Percentiles rank a stretch among this genome's conserved stretches.
Evolutionary conservation across 768 basidiomycete genomes (phyloP).

Genomic region (Amanita rubescens): DNA sequence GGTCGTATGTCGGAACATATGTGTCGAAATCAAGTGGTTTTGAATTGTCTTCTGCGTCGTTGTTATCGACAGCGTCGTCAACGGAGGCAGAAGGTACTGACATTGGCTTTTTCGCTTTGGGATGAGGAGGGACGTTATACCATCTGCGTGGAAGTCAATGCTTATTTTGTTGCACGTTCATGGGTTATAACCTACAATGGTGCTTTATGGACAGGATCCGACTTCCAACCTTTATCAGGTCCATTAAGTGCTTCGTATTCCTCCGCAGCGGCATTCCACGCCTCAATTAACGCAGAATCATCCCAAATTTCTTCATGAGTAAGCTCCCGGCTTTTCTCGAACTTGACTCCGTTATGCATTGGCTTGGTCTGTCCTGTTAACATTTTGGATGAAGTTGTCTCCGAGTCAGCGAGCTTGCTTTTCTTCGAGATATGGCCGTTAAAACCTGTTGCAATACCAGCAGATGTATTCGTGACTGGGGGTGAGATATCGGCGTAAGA

Average conservation of each 20-base stretch:
- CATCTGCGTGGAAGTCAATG: constrained; percentile 40
- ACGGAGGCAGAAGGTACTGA: constrained; percentile 3
- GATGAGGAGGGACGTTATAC: constrained; percentile 57
- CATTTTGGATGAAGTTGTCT: background rate
- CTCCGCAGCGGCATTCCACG: constrained; percentile 79
- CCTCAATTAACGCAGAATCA: constrained; percentile 73
- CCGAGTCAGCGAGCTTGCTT: background rate
- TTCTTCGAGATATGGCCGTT: background rate
- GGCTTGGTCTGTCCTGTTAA: background rate
- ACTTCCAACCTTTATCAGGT: constrained; percentile 64
- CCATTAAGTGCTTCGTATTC: constrained; percentile 76
- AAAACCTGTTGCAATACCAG: constrained; percentile 1
- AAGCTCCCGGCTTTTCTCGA: constrained; percentile 52
- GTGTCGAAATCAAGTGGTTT: constrained; percentile 62
- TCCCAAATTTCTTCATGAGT: constrained; percentile 80
- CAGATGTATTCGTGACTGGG: constrained; percentile 26
- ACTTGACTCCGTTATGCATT: constrained; percentile 6
- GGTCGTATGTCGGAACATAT: constrained; percentile 63
- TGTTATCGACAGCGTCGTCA: background rate
- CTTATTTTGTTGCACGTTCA: background rate
- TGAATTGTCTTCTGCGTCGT: constrained; percentile 33
- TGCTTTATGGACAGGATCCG: constrained; percentile 60
- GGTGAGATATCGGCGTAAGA: constrained; percentile 62
- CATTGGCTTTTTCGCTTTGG: constrained; percentile 14
- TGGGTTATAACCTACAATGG: constrained; percentile 46